Evolutionary conservation across 192 early-diverging fungal species (phyloP), one percentile per base, ranked within the genome.

Genomic region (Rhizophlyctis rosea): DNA sequence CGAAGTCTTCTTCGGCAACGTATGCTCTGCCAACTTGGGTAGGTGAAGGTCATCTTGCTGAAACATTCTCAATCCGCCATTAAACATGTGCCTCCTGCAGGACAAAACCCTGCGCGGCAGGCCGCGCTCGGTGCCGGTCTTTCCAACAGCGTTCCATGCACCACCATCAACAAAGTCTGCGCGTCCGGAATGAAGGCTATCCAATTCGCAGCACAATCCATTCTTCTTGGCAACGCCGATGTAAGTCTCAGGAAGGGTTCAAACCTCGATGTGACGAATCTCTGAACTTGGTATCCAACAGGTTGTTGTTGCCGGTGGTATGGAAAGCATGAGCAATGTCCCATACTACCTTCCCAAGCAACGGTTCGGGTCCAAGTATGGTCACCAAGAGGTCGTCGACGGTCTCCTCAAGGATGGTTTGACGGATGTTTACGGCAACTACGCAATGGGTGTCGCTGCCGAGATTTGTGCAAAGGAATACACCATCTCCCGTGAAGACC

Each of bases 101-200:
- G n/a, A 53, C 95, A 98, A 75, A 88, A 94, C 51, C 95, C 96
- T 23, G 91, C 96, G 18, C 89, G 94, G 21, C 96, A 98, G 78
- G 96, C 88, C 50, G 87, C 89, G 48, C 73, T 99, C 14, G 90
- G 86, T 61, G 93, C 96, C 33, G 93, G 90, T 24, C 81, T 89
- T 57, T 86, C 86, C 54, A 78, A 87, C 59, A 84, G 87, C 13
- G 93, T 91, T 23, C 89, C 91, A 44, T 91, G 89, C 50, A 95
- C 93, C 4, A 95, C 97, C 56, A 86, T 99, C 70, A 97, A 97
- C 81, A 98, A 98, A 76, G 97, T 99, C 16, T 99, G 97, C 73
- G 95, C 93, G 13, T 94, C 93, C 2, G 97, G 92, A 29, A 90
- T 96, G 92, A 99, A 99, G 81, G 83, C 92, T 0, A 84, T 95